Evolutionary conservation across 2,329 filamentous ascomycete genomes (phyloP), one percentile per base, ranked within the genome.

Genomic region (Zalaria obscura): DNA sequence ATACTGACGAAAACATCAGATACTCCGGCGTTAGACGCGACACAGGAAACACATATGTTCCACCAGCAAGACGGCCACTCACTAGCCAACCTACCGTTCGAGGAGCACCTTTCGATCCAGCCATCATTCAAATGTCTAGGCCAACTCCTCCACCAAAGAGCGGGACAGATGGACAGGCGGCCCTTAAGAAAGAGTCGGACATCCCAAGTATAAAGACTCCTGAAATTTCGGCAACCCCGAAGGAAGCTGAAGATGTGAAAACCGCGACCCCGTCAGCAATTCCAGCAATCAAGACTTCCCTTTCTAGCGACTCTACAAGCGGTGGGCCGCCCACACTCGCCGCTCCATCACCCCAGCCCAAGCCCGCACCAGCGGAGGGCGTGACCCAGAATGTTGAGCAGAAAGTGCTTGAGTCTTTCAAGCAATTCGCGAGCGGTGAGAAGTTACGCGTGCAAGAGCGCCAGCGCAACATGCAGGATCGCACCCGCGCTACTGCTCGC

Each of bases 1-100:
- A 18, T 7, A 38, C 38, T 43, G n/a, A 39, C 50, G 45, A 37
- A 46, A 46, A 27, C 39, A 38, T 41, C 48, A 85, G 81, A 58
- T 96, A 96, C 64, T 95, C 88, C 56, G 89, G 89, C 57, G 91
- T 98, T 42, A 80, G 80, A 47, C 79, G 89, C 48, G 65, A 68
- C 6, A 68, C 70, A 40, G 61, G 72, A 25, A 78, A 77, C 61
- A 89, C 85, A 61, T 98, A 98, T 60, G 93, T 83, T 0, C 89
- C 91, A 29, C 91, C 91, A 4, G 89, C 85, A 11, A 76, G 85
- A 59, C 78, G 91, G 51, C 82, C 88, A 5, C 84, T 85, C 11
- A 76, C 82, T 28, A 78, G 71, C 26, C 75, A 84, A 48, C 69
- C 85, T 4, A 83, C 80, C 5, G 79, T 88, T 25, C 72, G 77